phyloP scores from a whole-genome alignment of 176 grass and related monocot genomes.

The Neostapfia colusana region DNA sequence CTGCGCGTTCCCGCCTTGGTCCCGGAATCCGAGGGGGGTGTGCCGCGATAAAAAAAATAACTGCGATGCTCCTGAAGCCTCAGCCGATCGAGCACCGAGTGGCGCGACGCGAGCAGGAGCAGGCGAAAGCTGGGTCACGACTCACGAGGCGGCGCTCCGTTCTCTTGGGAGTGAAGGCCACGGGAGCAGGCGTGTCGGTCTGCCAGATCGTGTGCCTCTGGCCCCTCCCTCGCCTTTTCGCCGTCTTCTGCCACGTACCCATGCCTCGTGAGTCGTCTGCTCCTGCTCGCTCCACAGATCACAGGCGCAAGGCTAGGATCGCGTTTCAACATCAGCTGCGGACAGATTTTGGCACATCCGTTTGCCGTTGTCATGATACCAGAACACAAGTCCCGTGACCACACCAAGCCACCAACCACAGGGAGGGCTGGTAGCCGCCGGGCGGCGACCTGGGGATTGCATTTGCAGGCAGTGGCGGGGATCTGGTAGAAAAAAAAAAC shows the following conservation, averaged over 20 bases:
- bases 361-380: not conserved
- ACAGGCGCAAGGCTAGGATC: not conserved
- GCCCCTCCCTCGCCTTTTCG: too few relatives aligned
- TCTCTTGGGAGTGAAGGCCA: not conserved
- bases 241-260: not conserved
- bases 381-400: not conserved
- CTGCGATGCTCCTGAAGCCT: not conserved
- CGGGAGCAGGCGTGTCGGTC: not conserved
- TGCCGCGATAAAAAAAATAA: constrained; percentile 5
- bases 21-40: constrained; percentile 26
- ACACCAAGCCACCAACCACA: not conserved
- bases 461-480: too few relatives aligned
- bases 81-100: not conserved
- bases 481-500: too few relatives aligned
- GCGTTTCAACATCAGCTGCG: constrained; percentile 19
- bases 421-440: not conserved
- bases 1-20: constrained; percentile 9
- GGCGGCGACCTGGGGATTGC: not conserved
- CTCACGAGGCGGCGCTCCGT: constrained; percentile 16
- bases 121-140: constrained; percentile 3
- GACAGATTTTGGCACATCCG: not conserved
- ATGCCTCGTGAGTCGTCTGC: not conserved
- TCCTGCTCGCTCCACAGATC: not conserved
- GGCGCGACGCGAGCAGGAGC: not conserved
- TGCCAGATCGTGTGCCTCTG: not conserved